A percentile compares a stretch with the other conserved stretches of the same genome.
Conservation (phyloP, 2,329 filamentous ascomycete species). For the Xylariaceae sp. region DNA sequence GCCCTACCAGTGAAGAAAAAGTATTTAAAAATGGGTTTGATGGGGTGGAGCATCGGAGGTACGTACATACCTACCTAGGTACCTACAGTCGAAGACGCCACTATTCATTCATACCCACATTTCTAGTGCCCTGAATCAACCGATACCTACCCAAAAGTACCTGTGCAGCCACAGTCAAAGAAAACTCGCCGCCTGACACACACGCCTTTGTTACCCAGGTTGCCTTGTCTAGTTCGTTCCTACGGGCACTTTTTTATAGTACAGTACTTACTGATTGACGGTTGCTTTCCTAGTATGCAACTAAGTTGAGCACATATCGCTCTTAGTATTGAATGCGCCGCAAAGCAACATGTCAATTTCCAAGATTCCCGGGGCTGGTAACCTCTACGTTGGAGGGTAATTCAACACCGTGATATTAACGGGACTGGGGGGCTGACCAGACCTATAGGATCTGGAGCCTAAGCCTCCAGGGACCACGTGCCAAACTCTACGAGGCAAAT, state of each 20-base stretch:
- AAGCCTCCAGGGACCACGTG: constrained; percentile 57
- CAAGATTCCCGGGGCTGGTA: constrained; percentile 67
- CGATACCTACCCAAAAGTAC: too few relatives aligned
- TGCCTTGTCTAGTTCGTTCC: too few relatives aligned
- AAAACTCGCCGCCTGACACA: neutral
- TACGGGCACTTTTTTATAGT: too few relatives aligned
- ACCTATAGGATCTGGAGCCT: constrained; percentile 73
- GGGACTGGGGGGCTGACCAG: constrained; percentile 14
- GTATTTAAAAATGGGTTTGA: constrained; percentile 6
- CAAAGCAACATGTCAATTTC: constrained; percentile 59
- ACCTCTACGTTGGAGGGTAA: constrained; percentile 81
- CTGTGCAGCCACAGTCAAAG: neutral
- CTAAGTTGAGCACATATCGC: neutral
- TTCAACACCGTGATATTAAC: constrained; percentile 27
- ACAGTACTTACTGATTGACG: too few relatives aligned
- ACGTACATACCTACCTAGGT: neutral
- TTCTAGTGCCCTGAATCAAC: neutral
- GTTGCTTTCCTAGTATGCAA: too few relatives aligned
- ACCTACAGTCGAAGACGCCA: constrained; percentile 21
- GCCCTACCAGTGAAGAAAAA: constrained; percentile 26
- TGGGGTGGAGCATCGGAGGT: neutral
- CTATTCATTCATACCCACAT: constrained; percentile 1
- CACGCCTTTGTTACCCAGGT: too few relatives aligned
- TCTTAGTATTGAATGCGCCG: constrained; percentile 1
- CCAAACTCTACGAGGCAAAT: constrained; percentile 68